phyloP scores from a whole-genome alignment of 306 rosid genomes.

The Casuarina glauca region DNA sequence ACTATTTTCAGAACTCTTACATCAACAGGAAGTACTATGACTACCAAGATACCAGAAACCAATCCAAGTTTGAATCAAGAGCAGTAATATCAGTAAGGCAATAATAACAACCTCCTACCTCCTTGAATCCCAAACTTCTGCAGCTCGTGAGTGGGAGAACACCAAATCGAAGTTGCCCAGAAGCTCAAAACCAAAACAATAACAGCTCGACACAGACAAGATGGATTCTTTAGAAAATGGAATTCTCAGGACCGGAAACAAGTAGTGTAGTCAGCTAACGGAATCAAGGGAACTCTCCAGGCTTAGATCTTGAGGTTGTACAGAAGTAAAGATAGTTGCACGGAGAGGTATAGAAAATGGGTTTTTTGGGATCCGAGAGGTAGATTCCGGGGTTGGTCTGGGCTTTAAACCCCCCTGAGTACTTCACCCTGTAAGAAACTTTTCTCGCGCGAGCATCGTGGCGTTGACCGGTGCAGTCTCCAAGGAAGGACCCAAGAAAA shows the following conservation, averaged over 20 bases:
- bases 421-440: too few relatives aligned
- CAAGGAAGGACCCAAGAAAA: neutral
- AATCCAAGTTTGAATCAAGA: neutral
- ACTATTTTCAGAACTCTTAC: neutral
- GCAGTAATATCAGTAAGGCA: neutral
- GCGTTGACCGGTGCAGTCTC: neutral
- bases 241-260: neutral
- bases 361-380: neutral
- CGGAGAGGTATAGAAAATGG: neutral
- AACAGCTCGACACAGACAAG: neutral
- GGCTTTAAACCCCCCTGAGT: too few relatives aligned
- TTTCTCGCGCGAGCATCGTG: too few relatives aligned
- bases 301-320: neutral
- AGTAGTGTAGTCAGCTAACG: constrained; percentile 28
- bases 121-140: neutral
- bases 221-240: neutral
- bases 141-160: constrained; percentile 5
- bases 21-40: constrained; percentile 7
- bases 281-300: neutral
- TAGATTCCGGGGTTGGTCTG: too few relatives aligned
- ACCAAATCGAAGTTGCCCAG: neutral
- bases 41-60: constrained; percentile 12
- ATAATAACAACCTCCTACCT: neutral
- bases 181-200: neutral
- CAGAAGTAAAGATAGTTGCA: constrained; percentile 4